Evolutionary conservation across 2,329 filamentous ascomycete species (phyloP), one percentile per base, ranked within the genome.

Genomic region (Tothia fuscella): DNA sequence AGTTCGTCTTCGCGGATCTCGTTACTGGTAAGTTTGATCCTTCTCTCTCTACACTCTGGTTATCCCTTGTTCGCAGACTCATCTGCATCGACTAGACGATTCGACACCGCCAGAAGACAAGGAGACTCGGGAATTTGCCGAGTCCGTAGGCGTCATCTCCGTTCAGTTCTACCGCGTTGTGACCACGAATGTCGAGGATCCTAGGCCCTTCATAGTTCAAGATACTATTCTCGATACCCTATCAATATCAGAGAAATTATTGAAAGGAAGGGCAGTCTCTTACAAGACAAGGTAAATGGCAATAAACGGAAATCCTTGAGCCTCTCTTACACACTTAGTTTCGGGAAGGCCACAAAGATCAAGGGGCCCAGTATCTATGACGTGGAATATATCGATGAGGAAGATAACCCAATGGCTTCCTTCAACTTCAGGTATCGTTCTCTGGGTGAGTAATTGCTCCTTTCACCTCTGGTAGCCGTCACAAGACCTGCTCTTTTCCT

Each of bases 341-440:
- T 13, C 38, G 6, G 29, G 40, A 25, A 13, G 10, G 3, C 6
- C 30, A 16, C 12, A 16, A 21, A 42, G n/a, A n/a, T n/a, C 19
- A 7, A 12, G 7, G 19, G 13, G 33, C 5, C 25, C 6, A 17
- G 13, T 3, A 12, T 13, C 12, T 28, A 10, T 4, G 7, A 42
- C 7, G 5, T 20, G 17, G 10, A 12, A 38, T 22, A 30, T 17
- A 30, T 13, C 6, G 30, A 33, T 30, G 13, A 17, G 10, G 9
- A 6, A 13, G 10, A 34, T 21, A 32, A 41, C 32, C 28, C 39
- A 3, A 25, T 41, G 22, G 39, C 28, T 22, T 10, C 14, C 17
- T 41, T 41, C 29, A 30, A 16, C 21, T 41, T 41, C 14, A 28
- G 39, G 5, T 41, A 41, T 34, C 39, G 39, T 13, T 33, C 39